Evolutionary conservation across 192 early-diverging fungal species (phyloP).

Genomic region (Paraglomus brasilianum): DNA sequence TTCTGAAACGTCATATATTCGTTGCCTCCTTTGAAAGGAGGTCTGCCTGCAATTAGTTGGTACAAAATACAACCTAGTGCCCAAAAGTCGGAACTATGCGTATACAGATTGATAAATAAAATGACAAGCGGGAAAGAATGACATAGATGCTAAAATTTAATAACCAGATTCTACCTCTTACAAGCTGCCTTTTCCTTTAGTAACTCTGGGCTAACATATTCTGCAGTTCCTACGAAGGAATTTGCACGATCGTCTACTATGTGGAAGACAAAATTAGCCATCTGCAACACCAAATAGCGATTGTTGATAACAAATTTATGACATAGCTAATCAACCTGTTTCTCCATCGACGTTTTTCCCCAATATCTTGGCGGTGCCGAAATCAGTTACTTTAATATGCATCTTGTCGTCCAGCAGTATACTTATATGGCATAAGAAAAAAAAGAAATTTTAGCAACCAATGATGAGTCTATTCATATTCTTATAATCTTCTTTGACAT

Average conservation of each 20-base stretch:
- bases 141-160: neutral
- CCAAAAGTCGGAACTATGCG: conserved; percentile 71
- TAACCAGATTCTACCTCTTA: conserved; percentile 51
- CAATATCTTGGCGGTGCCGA: conserved; percentile 89
- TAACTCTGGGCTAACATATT: conserved; percentile 97
- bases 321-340: conserved; percentile 29
- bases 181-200: conserved; percentile 84
- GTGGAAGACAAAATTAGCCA: neutral
- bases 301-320: conserved; percentile 10
- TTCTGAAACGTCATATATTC: conserved; percentile 98
- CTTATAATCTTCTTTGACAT: conserved; percentile 26
- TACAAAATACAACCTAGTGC: conserved; percentile 89
- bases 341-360: conserved; percentile 43
- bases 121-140: neutral
- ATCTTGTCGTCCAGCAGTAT: conserved; percentile 84
- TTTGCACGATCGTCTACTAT: conserved; percentile 54
- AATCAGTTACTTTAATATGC: conserved; percentile 96
- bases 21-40: conserved; percentile 92
- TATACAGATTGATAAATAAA: neutral
- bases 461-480: neutral
- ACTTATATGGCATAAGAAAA: conserved; percentile 42
- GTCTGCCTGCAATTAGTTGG: conserved; percentile 83
- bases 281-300: neutral
- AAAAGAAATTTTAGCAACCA: neutral
- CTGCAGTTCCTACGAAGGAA: conserved; percentile 98